These are phyloP conservation scores for Psilocybe mexicana DNA, from an alignment of 1,284 basidiomycete species.

Conservation along the genomic window DNA sequence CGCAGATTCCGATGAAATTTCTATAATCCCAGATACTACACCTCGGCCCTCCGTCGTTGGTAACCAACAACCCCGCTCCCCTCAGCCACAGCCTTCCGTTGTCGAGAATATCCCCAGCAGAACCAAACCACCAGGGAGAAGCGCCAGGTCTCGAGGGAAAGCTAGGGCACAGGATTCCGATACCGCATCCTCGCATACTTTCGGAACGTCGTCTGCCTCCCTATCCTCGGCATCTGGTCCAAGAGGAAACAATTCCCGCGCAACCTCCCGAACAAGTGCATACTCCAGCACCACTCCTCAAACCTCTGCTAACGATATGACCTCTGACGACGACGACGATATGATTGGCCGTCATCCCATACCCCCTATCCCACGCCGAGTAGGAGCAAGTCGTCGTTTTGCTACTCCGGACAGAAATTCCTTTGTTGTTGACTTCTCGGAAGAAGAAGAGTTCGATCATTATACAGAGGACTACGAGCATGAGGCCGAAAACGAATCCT, in stretches of 20 bases:
- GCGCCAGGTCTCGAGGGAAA: slow-evolving; percentile 17
- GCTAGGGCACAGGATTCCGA: slow-evolving; percentile 35
- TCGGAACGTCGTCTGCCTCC: slow-evolving; percentile 43
- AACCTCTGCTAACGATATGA: slow-evolving; percentile 35
- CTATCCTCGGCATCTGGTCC: slow-evolving; percentile 41
- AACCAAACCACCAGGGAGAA: slow-evolving; percentile 8
- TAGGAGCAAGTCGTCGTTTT: slow-evolving; percentile 5
- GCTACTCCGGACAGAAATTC: slow-evolving; percentile 17
- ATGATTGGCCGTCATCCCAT: slow-evolving; percentile 34
- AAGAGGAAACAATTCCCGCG: slow-evolving; percentile 25
- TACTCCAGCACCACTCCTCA: slow-evolving; percentile 37
- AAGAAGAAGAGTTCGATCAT: slow-evolving; percentile 51
- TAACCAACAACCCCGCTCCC: slow-evolving; percentile 35
- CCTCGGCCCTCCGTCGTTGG: slow-evolving; percentile 53
- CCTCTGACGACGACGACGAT: slow-evolving; percentile 33
- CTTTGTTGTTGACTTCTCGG: slow-evolving; percentile 41
- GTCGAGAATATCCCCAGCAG: slow-evolving; percentile 9
- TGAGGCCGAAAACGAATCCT: slow-evolving; percentile 39
- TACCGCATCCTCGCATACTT: slow-evolving; percentile 52
- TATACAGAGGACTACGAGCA: slow-evolving; percentile 38
- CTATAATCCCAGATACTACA: slow-evolving; percentile 44
- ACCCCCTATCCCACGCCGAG: slow-evolving; percentile 22
- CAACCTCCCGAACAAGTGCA: slow-evolving; percentile 30
- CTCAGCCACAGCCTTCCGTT: slow-evolving; percentile 38
- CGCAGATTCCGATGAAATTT: slow-evolving; percentile 35